Conservation (phyloP, 2,329 filamentous ascomycete genomes). For the Penicillium sp. region DNA sequence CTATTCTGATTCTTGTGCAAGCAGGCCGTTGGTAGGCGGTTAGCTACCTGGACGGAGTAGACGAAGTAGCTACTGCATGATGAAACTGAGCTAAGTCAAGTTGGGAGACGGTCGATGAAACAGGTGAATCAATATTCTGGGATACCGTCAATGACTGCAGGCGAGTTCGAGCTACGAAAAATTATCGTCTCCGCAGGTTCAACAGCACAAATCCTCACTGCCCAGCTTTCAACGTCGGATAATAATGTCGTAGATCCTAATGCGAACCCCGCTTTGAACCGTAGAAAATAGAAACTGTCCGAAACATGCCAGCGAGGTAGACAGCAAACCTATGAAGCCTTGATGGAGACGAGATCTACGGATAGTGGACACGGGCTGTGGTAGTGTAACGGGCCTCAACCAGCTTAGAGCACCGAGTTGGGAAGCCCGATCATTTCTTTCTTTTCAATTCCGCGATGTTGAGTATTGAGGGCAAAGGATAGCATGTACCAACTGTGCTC, state of each 20-base stretch:
- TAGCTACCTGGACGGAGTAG: not conserved
- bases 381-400: not conserved
- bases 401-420: not conserved
- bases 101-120: not conserved
- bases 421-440: not conserved
- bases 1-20: not conserved
- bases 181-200: not conserved
- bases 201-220: not conserved
- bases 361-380: not conserved
- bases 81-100: constrained; percentile 1
- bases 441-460: not conserved
- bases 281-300: not conserved
- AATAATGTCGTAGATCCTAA: constrained; percentile 11
- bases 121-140: not conserved
- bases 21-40: not conserved
- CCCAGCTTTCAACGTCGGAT: not conserved
- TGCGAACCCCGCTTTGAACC: constrained; percentile 5
- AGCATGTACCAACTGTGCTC: constrained; percentile 2
- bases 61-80: not conserved
- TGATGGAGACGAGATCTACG: not conserved
- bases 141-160: not conserved
- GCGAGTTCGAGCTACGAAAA: not conserved
- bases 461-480: not conserved
- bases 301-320: not conserved
- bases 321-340: not conserved